Evolutionary conservation across 345 rosid genomes (phyloP), one percentile per base, ranked within the genome.

Genomic region (Melaleuca quinquenervia): DNA sequence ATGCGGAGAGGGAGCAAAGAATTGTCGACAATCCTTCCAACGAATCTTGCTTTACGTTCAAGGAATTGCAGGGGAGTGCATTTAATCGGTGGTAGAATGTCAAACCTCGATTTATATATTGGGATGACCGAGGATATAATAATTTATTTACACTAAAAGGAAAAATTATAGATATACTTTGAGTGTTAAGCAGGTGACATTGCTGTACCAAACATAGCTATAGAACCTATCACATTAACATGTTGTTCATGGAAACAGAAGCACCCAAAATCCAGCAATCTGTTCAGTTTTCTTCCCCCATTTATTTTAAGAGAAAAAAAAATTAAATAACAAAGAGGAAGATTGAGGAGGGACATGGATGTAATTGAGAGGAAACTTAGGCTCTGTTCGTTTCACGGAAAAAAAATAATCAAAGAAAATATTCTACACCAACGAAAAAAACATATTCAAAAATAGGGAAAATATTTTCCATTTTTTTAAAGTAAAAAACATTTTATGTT

Each of bases 41-140:
- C 86, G 92, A 86, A 90, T 85, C 90, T 94, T 91, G 92, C 96
- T 94, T 94, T 91, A 87, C 93, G 95, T 92, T 94, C 88, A 95
- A 94, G 96, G 75, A 91, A 93, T 86, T 83, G 49, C 29, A 18
- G 32, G 2, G 41, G 22, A 82, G 53, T 27, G 80, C 80, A 70
- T 36, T 70, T 20, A 70, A 70, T 70, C 48, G 80, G 80, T 36
- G 44, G 48, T 70, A 2, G 80, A 70, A 70, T 87, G 93, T 93
- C 97, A 94, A 92, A 92, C 90, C 90, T 90, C 52, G 29, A 50
- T 41, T 86, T 83, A 83, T 64, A 84, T 91, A 82, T 82, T 55
- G 24, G 60, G 53, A 55, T 6, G 58, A 84, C 78, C 50, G 70
- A 20, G 8, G 13, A 83, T 11, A 54, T 51, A 83, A 22, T 13